A percentile compares a stretch with the other conserved stretches of the same genome.
Evolutionary conservation across 2,329 filamentous ascomycete genomes (phyloP).

Genomic region (Chrysoporthe deuterocubensis): DNA sequence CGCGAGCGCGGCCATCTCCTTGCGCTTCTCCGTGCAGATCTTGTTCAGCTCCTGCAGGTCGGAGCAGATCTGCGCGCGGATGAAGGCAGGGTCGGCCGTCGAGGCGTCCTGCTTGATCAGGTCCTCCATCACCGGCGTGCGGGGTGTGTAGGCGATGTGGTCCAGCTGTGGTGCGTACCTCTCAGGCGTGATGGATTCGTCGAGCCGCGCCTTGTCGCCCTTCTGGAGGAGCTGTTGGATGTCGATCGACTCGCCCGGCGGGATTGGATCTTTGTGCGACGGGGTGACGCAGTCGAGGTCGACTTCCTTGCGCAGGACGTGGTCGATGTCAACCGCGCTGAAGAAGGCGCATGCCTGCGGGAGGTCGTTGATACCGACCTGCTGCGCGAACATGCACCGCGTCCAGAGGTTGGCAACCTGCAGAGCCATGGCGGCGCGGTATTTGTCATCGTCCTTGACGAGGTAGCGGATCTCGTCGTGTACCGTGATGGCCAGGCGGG

Average conservation of each 20-base stretch:
- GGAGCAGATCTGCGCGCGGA: constrained; percentile 82
- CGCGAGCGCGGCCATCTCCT: constrained; percentile 34
- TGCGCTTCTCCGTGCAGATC: constrained; percentile 66
- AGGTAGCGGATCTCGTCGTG: constrained; percentile 98
- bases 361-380: constrained; percentile 93
- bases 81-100: constrained; percentile 61
- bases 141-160: constrained; percentile 68
- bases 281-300: constrained; percentile 97
- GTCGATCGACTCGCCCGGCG: constrained; percentile 84
- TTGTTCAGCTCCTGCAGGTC: constrained; percentile 74
- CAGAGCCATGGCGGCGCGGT: constrained; percentile 87
- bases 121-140: constrained; percentile 78
- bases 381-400: constrained; percentile 93
- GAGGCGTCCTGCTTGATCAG: constrained; percentile 55
- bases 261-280: constrained; percentile 77
- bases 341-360: constrained; percentile 96
- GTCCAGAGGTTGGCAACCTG: constrained; percentile 97
- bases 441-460: constrained; percentile 82
- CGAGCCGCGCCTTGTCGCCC: constrained; percentile 69
- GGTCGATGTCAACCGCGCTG: constrained; percentile 91
- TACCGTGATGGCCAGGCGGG: constrained; percentile 88
- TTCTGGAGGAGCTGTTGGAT: constrained; percentile 78
- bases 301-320: constrained; percentile 95
- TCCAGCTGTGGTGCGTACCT: constrained; percentile 60
- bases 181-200: constrained; percentile 65